Evolutionary conservation across 2,329 filamentous ascomycete species (phyloP), one percentile per base, ranked within the genome.

Genomic region (Ceratocystis papillata): DNA sequence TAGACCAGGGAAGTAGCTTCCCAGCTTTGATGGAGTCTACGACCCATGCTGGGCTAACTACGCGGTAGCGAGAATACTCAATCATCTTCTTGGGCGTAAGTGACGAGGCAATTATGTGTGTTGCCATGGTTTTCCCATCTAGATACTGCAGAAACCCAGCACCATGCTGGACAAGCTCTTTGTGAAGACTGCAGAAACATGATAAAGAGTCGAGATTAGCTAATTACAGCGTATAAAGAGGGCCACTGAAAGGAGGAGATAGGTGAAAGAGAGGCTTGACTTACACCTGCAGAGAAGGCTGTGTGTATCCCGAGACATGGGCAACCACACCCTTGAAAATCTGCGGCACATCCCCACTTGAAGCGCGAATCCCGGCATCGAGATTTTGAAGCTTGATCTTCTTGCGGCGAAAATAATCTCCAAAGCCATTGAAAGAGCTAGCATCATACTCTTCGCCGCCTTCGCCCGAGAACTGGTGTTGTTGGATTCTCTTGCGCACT

Each of bases 311-410:
- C 71, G 92, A 96, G 28, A 99, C 88, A 75, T 96, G 90, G 8
- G 87, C 90, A 12, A 96, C 91, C 7, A 97, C 82, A 0, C 90
- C 91, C 70, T 87, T 90, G 79, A 99, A 99, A 64, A 99, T 90
- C 69, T 84, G 85, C 8, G 91, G 90, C 48, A 48, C 3, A 70
- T 87, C 85, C 0, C 78, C 76, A 1, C 86, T 83, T 3, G 83
- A 79, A 41, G 87, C 82, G 67, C 93, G 86, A 57, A 96, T 79
- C 65, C 96, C 84, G 7, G 86, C 86, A 76, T 99, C 94, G 37
- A 94, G 83, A 72, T 99, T 99, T 75, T 97, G 94, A 2, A 99
- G 81, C 74, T 99, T 99, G 75, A 96, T 86, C 80, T 96, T 96
- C 79, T 99, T 99, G 66, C 92, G 87, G 62, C 92, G 83, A 74